A percentile compares a stretch with the other conserved stretches of the same genome.
Conservation (phyloP, 2,329 filamentous ascomycete genomes). For the Alternaria brassicicola region DNA sequence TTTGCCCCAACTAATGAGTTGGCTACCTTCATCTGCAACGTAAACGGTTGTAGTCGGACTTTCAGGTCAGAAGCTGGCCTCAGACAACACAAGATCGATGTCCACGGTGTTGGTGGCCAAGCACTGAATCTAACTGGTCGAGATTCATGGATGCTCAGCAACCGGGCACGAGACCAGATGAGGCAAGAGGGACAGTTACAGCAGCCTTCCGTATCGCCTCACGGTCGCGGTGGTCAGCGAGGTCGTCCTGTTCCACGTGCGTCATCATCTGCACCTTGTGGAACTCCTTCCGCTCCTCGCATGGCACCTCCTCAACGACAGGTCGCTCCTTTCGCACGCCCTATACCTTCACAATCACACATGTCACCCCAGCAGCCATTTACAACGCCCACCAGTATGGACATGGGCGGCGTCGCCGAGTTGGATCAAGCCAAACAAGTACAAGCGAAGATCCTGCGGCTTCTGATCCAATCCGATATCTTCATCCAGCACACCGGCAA, state of each 20-base stretch:
- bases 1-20: background rate
- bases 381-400: background rate
- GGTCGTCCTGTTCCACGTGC: background rate
- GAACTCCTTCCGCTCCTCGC: background rate
- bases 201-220: slow-evolving; percentile 2
- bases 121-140: slow-evolving; percentile 26
- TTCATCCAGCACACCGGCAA: slow-evolving; percentile 35
- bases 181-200: slow-evolving; percentile 17
- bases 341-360: background rate
- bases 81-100: slow-evolving; percentile 27
- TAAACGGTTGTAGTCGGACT: slow-evolving; percentile 17
- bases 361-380: background rate
- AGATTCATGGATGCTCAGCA: slow-evolving; percentile 32
- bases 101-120: slow-evolving; percentile 31
- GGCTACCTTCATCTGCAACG: slow-evolving; percentile 15
- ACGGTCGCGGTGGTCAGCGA: background rate
- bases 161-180: slow-evolving; percentile 22
- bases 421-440: slow-evolving; percentile 35
- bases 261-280: background rate
- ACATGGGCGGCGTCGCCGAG: slow-evolving; percentile 26
- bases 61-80: slow-evolving; percentile 31
- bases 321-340: background rate
- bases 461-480: slow-evolving; percentile 39
- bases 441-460: slow-evolving; percentile 31
- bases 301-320: background rate